Evolutionary conservation across 202 grass and related monocot genomes (phyloP).

Genomic region (Brachypodium distachyon): DNA sequence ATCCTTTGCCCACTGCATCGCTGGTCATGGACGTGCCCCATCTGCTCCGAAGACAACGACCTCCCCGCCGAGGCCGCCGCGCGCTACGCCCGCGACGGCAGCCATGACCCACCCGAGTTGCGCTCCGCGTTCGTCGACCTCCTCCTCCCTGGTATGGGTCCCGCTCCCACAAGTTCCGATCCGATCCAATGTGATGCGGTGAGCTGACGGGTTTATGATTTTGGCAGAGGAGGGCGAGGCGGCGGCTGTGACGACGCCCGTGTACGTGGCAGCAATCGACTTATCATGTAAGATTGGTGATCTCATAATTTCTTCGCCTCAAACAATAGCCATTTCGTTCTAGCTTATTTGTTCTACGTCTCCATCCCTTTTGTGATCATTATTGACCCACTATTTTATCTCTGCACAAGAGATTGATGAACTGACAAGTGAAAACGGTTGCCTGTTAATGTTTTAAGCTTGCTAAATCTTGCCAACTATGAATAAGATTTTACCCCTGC

Average conservation of each 20-base stretch:
- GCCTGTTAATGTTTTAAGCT: not conserved
- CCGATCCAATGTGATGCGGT: not conserved
- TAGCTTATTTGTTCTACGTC: not conserved
- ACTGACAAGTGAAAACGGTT: not conserved
- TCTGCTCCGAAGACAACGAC: constrained; percentile 48
- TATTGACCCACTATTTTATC: not conserved
- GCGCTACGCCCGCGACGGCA: constrained; percentile 37
- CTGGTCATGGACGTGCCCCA: constrained; percentile 56
- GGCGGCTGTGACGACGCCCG: constrained; percentile 23
- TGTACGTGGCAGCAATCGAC: constrained; percentile 60
- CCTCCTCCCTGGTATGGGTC: constrained; percentile 35
- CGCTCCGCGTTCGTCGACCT: constrained; percentile 70
- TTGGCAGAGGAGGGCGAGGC: constrained; percentile 34
- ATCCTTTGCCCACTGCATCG: constrained; percentile 35
- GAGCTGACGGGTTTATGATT: not conserved
- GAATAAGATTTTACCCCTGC: not conserved
- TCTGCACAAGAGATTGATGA: not conserved
- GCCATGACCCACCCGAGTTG: constrained; percentile 46
- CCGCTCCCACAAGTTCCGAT: not conserved
- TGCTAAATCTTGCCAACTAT: not conserved
- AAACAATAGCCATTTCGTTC: not conserved
- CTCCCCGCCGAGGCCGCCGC: constrained; percentile 26
- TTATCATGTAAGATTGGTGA: constrained; percentile 46
- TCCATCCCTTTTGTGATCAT: not conserved
- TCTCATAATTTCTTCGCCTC: not conserved